Evolutionary conservation across 176 grass and related monocot genomes (phyloP).

Genomic region (Pharus latifolius): DNA sequence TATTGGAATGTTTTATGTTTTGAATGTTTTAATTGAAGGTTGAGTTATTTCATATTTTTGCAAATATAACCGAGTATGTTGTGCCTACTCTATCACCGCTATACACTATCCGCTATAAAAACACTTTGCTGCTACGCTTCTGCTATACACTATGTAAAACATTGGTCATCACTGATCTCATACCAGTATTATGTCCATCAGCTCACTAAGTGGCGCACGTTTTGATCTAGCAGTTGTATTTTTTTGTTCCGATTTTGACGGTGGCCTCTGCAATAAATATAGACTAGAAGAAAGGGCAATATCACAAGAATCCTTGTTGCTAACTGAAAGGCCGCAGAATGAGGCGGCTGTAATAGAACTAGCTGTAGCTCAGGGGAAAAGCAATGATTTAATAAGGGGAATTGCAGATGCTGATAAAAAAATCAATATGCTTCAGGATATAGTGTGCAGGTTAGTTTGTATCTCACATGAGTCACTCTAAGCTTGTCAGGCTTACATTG

Average conservation of each 20-base stretch:
- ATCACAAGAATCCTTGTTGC: constrained; percentile 12
- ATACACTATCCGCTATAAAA: too few relatives aligned
- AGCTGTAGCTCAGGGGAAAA: constrained; percentile 16
- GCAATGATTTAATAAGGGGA: constrained; percentile 16
- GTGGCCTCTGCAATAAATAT: too few relatives aligned
- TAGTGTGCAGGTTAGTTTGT: constrained; percentile 13
- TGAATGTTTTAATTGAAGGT: too few relatives aligned
- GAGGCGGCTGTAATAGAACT: constrained; percentile 24
- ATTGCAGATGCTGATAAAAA: constrained; percentile 16
- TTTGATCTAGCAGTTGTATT: too few relatives aligned
- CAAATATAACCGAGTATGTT: too few relatives aligned
- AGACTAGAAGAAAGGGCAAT: constrained; percentile 21
- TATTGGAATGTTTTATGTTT: too few relatives aligned
- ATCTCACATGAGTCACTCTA: neutral
- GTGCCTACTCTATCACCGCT: too few relatives aligned
- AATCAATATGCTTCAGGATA: constrained; percentile 25
- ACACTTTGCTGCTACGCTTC: too few relatives aligned
- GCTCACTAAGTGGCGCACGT: too few relatives aligned
- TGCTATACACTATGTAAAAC: too few relatives aligned
- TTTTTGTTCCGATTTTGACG: neutral
- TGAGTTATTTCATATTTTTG: too few relatives aligned
- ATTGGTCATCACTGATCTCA: neutral
- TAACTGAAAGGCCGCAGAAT: constrained; percentile 18
- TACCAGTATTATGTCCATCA: too few relatives aligned
- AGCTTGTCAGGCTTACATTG: neutral